Percentiles rank a stretch among this genome's conserved stretches.
Evolutionary conservation across 805 yeast species (phyloP).

Genomic region (Candida nonsorbophila): DNA sequence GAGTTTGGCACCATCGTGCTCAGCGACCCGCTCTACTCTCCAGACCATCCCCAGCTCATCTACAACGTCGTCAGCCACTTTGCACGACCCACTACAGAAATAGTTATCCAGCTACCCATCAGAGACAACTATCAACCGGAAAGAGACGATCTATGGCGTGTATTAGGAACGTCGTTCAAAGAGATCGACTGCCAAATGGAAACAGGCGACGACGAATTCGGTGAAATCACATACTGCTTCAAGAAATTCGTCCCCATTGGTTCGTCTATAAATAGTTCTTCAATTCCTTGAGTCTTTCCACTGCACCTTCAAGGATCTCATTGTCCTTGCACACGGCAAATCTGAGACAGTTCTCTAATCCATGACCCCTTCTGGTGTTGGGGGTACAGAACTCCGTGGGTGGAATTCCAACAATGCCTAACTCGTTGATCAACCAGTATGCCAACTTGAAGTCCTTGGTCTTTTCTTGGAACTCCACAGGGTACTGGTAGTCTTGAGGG

Average conservation of each 20-base stretch:
- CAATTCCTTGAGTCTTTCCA: conserved; percentile 62
- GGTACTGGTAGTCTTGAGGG: conserved; percentile 68
- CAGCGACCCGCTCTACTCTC: conserved; percentile 87
- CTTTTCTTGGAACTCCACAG: conserved; percentile 56
- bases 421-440: conserved; percentile 86
- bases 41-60: conserved; percentile 74
- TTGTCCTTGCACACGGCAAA: conserved; percentile 97
- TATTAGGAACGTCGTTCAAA: conserved; percentile 37
- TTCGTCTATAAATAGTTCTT: conserved; percentile 46
- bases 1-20: conserved; percentile 59
- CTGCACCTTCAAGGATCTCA: conserved; percentile 74
- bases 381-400: conserved; percentile 89
- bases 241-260: conserved; percentile 14
- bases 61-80: conserved; percentile 52
- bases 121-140: conserved; percentile 63
- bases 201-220: conserved; percentile 82
- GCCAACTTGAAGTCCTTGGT: conserved; percentile 87
- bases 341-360: conserved; percentile 80
- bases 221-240: conserved; percentile 57
- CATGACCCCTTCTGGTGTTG: conserved; percentile 52
- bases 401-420: conserved; percentile 95
- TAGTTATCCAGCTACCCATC: conserved; percentile 73
- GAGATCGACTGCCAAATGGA: conserved; percentile 41
- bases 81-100: conserved; percentile 33
- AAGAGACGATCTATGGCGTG: conserved; percentile 53